phyloP scores from a whole-genome alignment of 2,329 filamentous ascomycete species.

The Epichloe sylvatica region DNA sequence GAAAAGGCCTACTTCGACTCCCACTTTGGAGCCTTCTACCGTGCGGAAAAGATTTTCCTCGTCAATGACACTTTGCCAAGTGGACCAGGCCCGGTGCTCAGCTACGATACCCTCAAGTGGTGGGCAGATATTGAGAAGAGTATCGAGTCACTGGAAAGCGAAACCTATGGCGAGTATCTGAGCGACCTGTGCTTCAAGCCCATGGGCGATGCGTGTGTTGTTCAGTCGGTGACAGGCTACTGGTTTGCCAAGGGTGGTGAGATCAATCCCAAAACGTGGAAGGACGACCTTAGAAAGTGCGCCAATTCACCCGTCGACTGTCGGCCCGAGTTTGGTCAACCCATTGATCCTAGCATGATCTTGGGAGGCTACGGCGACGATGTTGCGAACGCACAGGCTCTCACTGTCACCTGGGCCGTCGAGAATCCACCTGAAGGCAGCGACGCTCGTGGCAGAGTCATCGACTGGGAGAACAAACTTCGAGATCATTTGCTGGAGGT shows the following conservation, averaged over 20 bases:
- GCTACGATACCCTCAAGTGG: constrained; percentile 79
- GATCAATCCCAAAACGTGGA: constrained; percentile 44
- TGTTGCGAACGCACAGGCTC: constrained; percentile 59
- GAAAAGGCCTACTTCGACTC: constrained; percentile 90
- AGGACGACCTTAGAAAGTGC: constrained; percentile 56
- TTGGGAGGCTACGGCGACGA: constrained; percentile 65
- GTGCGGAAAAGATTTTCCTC: constrained; percentile 82
- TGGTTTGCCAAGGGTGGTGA: constrained; percentile 47
- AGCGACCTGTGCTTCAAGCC: constrained; percentile 91
- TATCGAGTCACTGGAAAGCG: constrained; percentile 57
- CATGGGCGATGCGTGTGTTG: constrained; percentile 72
- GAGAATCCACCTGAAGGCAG: constrained; percentile 71
- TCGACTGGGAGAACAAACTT: constrained; percentile 79
- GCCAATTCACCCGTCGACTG: constrained; percentile 70
- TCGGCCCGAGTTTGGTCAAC: constrained; percentile 77
- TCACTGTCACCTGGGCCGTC: constrained; percentile 90
- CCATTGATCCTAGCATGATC: constrained; percentile 71
- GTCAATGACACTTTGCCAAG: constrained; percentile 66
- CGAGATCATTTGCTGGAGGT: constrained; percentile 61
- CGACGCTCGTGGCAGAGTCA: constrained; percentile 53
- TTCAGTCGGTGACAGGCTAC: constrained; percentile 86
- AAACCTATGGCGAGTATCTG: constrained; percentile 52
- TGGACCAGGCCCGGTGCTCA: constrained; percentile 62
- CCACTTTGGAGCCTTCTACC: constrained; percentile 91
- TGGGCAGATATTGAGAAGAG: constrained; percentile 84